A percentile compares a stretch with the other conserved stretches of the same genome.
phyloP scores from a whole-genome alignment of 2,329 filamentous ascomycete species.

The Chrysosporium keratinophilum region DNA sequence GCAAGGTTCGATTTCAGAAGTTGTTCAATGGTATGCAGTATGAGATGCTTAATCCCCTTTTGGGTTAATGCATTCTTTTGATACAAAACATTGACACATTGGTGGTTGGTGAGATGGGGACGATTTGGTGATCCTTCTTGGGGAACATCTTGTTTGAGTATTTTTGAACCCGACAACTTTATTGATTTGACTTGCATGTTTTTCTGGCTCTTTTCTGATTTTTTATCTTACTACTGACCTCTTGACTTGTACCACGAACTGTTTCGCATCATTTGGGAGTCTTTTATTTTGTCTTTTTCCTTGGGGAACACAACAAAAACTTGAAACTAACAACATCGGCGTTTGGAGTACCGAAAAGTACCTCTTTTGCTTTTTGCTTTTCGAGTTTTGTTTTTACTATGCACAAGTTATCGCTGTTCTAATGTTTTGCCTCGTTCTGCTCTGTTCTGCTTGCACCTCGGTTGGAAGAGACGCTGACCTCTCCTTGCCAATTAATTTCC shows the following conservation, averaged over 20 bases:
- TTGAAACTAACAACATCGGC: not conserved
- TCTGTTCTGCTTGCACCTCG: not conserved
- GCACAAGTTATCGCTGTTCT: not conserved
- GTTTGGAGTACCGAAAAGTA: slow-evolving; percentile 6
- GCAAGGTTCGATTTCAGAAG: slow-evolving; percentile 27
- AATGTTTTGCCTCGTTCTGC: not conserved
- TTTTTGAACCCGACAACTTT: not conserved
- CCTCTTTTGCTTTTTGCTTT: not conserved
- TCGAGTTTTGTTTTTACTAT: no score
- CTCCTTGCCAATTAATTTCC: no score
- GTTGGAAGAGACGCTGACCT: not conserved
- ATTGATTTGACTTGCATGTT: not conserved
- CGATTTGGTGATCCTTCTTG: slow-evolving; percentile 7
- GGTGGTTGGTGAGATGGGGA: not conserved
- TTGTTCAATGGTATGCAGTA: slow-evolving; percentile 20
- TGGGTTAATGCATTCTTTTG: slow-evolving; percentile 6
- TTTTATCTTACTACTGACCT: not conserved
- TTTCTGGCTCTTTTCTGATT: not conserved
- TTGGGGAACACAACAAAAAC: not conserved
- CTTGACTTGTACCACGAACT: not conserved
- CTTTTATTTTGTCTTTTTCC: slow-evolving; percentile 2
- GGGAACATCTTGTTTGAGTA: slow-evolving; percentile 8
- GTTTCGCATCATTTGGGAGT: slow-evolving; percentile 5
- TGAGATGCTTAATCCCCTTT: slow-evolving; percentile 11
- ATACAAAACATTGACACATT: not conserved